Conservation (phyloP, 495 filamentous ascomycete species). For the Barbatosphaeria neglecta region DNA sequence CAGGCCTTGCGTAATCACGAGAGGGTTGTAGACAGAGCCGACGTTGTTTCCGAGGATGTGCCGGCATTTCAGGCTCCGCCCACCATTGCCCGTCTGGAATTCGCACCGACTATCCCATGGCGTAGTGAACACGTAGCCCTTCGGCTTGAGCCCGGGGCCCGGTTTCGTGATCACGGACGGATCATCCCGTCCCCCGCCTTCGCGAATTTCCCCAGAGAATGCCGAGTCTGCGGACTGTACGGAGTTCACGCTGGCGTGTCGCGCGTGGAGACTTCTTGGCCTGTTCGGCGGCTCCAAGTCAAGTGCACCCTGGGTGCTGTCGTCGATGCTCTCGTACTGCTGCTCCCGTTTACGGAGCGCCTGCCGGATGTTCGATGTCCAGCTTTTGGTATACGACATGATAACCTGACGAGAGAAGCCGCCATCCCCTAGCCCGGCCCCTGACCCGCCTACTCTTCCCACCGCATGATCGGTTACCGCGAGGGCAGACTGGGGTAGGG, state of each 20-base stretch:
- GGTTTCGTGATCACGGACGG: constrained; percentile 26
- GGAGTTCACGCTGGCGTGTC: constrained; percentile 22
- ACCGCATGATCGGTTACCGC: not conserved
- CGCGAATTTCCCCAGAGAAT: constrained; percentile 12
- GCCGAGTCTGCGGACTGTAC: constrained; percentile 24
- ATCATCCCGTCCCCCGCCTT: not conserved
- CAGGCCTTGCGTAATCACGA: constrained; percentile 23
- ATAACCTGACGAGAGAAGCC: constrained; percentile 36
- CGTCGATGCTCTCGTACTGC: constrained; percentile 6
- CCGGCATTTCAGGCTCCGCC: constrained; percentile 65
- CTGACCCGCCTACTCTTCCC: not conserved
- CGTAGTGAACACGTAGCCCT: constrained; percentile 57
- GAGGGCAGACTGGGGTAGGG: constrained; percentile 8
- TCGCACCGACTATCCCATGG: constrained; percentile 81
- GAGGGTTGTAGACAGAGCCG: constrained; percentile 22
- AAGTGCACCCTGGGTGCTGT: constrained; percentile 6
- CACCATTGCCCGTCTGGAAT: constrained; percentile 63
- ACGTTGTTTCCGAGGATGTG: constrained; percentile 43
- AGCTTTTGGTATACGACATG: constrained; percentile 38
- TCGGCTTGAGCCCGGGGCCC: constrained; percentile 31
- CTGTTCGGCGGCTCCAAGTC: constrained; percentile 7
- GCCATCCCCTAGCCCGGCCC: constrained; percentile 7
- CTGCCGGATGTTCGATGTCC: constrained; percentile 25
- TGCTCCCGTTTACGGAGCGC: constrained; percentile 23
- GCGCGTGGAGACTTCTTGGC: constrained; percentile 12